Evolutionary conservation across 306 rosid genomes (phyloP).

Genomic region (Quillaja saponaria): DNA sequence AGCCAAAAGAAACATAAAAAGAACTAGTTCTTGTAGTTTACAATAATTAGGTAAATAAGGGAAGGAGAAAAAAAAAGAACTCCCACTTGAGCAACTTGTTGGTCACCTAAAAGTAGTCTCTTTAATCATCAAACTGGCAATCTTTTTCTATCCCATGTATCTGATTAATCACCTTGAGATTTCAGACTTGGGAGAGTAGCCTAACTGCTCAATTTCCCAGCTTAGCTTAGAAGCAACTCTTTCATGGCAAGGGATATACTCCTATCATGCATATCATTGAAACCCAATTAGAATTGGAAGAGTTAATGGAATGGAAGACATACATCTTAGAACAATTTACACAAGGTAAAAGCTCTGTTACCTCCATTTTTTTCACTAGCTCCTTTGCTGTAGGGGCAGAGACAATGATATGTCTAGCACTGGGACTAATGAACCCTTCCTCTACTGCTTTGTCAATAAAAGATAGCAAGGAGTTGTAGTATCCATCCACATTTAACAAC

Average conservation of each 20-base stretch:
- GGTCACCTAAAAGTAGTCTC: slow-evolving; percentile 49
- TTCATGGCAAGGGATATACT: slow-evolving; percentile 82
- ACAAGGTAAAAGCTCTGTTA: slow-evolving; percentile 10
- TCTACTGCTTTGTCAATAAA: slow-evolving; percentile 95
- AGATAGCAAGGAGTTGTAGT: slow-evolving; percentile 78
- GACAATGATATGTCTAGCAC: slow-evolving; percentile 87
- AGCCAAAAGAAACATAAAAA: slow-evolving; percentile 8
- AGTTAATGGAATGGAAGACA: background rate
- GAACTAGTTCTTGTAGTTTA: slow-evolving; percentile 32
- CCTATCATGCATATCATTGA: slow-evolving; percentile 37
- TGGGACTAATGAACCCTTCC: slow-evolving; percentile 87
- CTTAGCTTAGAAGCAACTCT: slow-evolving; percentile 85
- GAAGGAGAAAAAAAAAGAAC: slow-evolving; percentile 27
- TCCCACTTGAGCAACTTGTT: slow-evolving; percentile 32
- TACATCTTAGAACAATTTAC: background rate
- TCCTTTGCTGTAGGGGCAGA: slow-evolving; percentile 84
- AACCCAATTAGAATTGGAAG: background rate
- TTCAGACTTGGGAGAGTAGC: slow-evolving; percentile 45
- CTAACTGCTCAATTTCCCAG: slow-evolving; percentile 76
- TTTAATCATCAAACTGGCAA: slow-evolving; percentile 33
- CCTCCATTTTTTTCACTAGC: slow-evolving; percentile 91
- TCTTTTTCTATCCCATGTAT: slow-evolving; percentile 28
- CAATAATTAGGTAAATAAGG: slow-evolving; percentile 31
- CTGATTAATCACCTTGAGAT: slow-evolving; percentile 57
- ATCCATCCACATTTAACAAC: slow-evolving; percentile 93